phyloP scores from a whole-genome alignment of 768 basidiomycete genomes.

The Kwoniella heveanensis region DNA sequence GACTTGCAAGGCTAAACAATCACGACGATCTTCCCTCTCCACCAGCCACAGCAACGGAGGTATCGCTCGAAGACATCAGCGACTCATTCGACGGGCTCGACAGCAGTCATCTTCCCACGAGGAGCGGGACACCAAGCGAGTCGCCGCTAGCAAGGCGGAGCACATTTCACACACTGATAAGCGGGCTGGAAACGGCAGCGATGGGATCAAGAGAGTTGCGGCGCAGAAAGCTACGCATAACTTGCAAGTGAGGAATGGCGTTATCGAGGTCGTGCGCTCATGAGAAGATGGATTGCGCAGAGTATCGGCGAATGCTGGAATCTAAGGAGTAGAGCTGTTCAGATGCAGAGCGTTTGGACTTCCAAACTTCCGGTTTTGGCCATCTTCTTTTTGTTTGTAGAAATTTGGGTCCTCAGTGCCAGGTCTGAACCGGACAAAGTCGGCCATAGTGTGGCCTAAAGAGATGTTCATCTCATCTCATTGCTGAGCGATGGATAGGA shows the following conservation, averaged over 20 bases:
- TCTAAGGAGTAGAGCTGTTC: neutral
- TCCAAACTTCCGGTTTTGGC: neutral
- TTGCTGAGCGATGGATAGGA: too few relatives aligned
- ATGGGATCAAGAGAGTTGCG: constrained; percentile 17
- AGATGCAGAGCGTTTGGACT: neutral
- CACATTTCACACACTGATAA: constrained; percentile 9
- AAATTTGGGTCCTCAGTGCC: neutral
- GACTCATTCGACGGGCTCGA: constrained; percentile 17
- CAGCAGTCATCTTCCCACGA: neutral
- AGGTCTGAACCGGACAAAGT: too few relatives aligned
- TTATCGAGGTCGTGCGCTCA: neutral
- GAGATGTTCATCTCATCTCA: too few relatives aligned
- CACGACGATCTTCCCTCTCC: neutral
- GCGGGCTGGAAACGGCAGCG: neutral
- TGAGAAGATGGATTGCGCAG: neutral
- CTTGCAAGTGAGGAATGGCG: constrained; percentile 1
- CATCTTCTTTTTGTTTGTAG: neutral
- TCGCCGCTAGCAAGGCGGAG: constrained; percentile 23
- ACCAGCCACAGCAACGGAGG: neutral
- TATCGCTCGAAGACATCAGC: constrained; percentile 2
- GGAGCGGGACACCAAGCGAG: constrained; percentile 4
- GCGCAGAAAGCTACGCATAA: constrained; percentile 18
- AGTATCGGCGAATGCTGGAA: too few relatives aligned
- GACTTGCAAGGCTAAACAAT: constrained; percentile 15
- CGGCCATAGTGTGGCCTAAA: too few relatives aligned